A percentile compares a stretch with the other conserved stretches of the same genome.
phyloP scores from a whole-genome alignment of 2,329 filamentous ascomycete species.

The Acrocalymma vagum region DNA sequence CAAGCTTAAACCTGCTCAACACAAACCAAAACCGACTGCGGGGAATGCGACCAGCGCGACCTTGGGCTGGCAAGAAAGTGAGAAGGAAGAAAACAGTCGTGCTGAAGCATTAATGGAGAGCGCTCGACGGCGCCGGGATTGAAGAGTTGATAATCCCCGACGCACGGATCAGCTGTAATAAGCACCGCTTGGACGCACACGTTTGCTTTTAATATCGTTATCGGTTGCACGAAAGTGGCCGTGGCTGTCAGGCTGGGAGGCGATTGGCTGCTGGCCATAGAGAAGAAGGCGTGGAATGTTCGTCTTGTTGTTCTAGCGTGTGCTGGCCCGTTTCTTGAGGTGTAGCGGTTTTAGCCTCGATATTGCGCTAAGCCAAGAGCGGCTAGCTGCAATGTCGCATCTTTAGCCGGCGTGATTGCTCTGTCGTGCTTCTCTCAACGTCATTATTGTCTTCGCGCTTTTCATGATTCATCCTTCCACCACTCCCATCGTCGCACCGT shows the following conservation, averaged over 20 bases:
- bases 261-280: constrained; percentile 10
- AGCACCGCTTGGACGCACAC: constrained; percentile 31
- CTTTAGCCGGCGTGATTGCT: background rate
- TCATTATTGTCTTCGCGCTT: background rate
- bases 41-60: constrained; percentile 11
- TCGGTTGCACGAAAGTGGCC: constrained; percentile 15
- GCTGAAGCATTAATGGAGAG: constrained; percentile 6
- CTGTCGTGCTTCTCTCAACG: background rate
- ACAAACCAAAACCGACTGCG: constrained; percentile 4
- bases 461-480: too few relatives aligned
- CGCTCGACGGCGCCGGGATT: constrained; percentile 25
- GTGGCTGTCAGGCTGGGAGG: background rate
- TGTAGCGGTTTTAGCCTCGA: constrained; percentile 1
- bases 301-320: constrained; percentile 8
- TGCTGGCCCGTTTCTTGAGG: constrained; percentile 12
- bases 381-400: background rate
- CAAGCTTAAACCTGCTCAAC: constrained; percentile 6
- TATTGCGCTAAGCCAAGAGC: background rate
- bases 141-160: constrained; percentile 27
- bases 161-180: constrained; percentile 27
- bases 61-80: constrained; percentile 12
- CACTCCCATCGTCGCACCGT: too few relatives aligned
- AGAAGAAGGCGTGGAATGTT: constrained; percentile 11
- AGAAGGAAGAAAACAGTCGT: constrained; percentile 5
- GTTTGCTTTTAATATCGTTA: constrained; percentile 30